These are phyloP conservation scores for Dissophora globulifera DNA, from an alignment of 192 early-diverging fungal genomes.

Conservation along the genomic window DNA sequence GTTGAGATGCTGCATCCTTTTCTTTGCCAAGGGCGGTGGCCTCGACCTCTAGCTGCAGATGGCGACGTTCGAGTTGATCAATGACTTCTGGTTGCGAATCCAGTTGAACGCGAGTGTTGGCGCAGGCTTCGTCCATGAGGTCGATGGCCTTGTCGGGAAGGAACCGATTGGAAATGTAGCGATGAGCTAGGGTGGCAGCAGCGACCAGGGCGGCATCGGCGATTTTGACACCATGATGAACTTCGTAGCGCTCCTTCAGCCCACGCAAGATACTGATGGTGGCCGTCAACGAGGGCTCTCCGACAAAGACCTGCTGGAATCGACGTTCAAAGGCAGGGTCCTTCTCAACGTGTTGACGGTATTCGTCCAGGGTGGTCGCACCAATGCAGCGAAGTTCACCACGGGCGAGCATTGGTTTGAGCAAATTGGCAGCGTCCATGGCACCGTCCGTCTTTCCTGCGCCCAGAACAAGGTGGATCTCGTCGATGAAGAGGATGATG, in stretches of 20 bases:
- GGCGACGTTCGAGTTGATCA: slow-evolving; percentile 92
- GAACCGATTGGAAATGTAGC: slow-evolving; percentile 80
- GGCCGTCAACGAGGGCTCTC: slow-evolving; percentile 76
- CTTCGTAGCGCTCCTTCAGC: slow-evolving; percentile 84
- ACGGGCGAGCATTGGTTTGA: slow-evolving; percentile 98
- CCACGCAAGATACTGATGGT: slow-evolving; percentile 86
- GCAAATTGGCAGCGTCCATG: slow-evolving; percentile 96
- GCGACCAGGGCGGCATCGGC: slow-evolving; percentile 79
- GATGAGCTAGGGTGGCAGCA: slow-evolving; percentile 77
- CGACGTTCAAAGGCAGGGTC: slow-evolving; percentile 86
- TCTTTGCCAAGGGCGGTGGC: slow-evolving; percentile 93
- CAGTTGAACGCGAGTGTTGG: slow-evolving; percentile 94
- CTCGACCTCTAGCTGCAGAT: slow-evolving; percentile 96
- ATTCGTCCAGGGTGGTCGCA: slow-evolving; percentile 96
- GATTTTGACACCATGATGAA: slow-evolving; percentile 85
- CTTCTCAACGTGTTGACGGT: slow-evolving; percentile 91
- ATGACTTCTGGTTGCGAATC: slow-evolving; percentile 98
- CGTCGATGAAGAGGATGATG: slow-evolving; percentile 97
- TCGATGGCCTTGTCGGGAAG: slow-evolving; percentile 89
- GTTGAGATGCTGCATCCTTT: slow-evolving; percentile 84
- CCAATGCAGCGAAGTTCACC: slow-evolving; percentile 97
- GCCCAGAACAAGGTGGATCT: slow-evolving; percentile 95
- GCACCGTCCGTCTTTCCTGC: slow-evolving; percentile 91
- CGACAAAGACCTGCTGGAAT: slow-evolving; percentile 86
- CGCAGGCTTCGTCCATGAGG: slow-evolving; percentile 94